phyloP scores from a whole-genome alignment of 805 yeast species.

The Lipomyces kockii region DNA sequence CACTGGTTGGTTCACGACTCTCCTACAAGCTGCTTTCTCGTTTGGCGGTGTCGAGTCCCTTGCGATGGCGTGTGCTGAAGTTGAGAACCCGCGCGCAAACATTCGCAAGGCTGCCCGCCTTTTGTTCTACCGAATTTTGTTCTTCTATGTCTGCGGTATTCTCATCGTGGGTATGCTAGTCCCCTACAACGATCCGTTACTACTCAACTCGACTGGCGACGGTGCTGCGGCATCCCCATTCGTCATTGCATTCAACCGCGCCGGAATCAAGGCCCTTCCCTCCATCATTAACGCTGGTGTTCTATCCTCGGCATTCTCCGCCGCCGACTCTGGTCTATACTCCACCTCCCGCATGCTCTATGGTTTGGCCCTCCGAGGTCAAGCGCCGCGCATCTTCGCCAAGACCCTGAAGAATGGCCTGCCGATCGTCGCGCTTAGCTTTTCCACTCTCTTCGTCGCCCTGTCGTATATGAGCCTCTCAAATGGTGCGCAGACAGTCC shows the following conservation, averaged over 20 bases:
- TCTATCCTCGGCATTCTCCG: slow-evolving; percentile 75
- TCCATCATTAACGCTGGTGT: slow-evolving; percentile 79
- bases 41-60: slow-evolving; percentile 88
- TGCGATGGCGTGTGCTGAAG: slow-evolving; percentile 84
- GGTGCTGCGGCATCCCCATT: slow-evolving; percentile 84
- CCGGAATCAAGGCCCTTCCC: slow-evolving; percentile 68
- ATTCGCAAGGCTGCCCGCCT: slow-evolving; percentile 80
- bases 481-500: slow-evolving; percentile 62
- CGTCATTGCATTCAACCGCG: slow-evolving; percentile 73
- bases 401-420: slow-evolving; percentile 69
- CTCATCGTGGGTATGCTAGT: slow-evolving; percentile 78
- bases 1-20: slow-evolving; percentile 63
- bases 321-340: slow-evolving; percentile 49
- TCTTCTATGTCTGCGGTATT: slow-evolving; percentile 74
- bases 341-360: slow-evolving; percentile 55
- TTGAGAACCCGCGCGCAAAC: slow-evolving; percentile 68
- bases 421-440: slow-evolving; percentile 62
- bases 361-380: slow-evolving; percentile 71
- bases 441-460: slow-evolving; percentile 57
- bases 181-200: slow-evolving; percentile 66
- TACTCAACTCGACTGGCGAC: slow-evolving; percentile 60
- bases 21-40: slow-evolving; percentile 69
- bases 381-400: slow-evolving; percentile 71
- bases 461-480: slow-evolving; percentile 52
- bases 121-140: slow-evolving; percentile 67